Evolutionary conservation across 179 eudicot genomes (phyloP), one percentile per base, ranked within the genome.

Genomic region (Dionaea muscipula): DNA sequence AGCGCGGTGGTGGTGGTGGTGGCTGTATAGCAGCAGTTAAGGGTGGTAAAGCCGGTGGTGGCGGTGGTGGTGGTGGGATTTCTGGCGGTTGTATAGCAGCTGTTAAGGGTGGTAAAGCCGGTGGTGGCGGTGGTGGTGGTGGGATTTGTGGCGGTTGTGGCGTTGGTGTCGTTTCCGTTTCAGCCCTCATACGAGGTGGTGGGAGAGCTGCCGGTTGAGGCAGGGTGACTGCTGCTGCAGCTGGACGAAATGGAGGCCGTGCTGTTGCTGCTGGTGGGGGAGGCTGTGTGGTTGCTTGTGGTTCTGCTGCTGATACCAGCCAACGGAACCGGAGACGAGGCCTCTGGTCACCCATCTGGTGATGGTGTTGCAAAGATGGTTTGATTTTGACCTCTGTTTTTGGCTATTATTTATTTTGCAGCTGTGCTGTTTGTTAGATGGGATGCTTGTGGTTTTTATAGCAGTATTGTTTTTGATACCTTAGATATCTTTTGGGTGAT

Each of bases 241-340:
- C 55, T 10, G 71, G 68, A 10, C 64, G 64, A 47, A 59, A 59
- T 43, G 80, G 76, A 33, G 68, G 74, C 26, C 69, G 49, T 36
- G 65, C 68, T 16, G 59, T 51, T 16, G 60, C 41, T 31, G 1
- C 35, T 20, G 72, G 35, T 43, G 62, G 44, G 26, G 65, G 43
- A 18, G 21, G 46, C 15, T 28, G 48, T 20, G 46, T 1, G 22
- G 51, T 13, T 19, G 44, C 53, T 40, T 16, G 63, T 22, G 20
- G 31, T 53, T 57, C 51, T 40, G 65, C 3, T 26, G 67, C 37
- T 36, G 56, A 55, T 18, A 58, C 45, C 38, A 47, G 27, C 86
- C 86, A 75, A 8, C 83, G 86, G 31, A 75, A 64, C 53, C 79
- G 62, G 45, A 72, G 72, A 43, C 78, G 51, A 40, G 51, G 72